These are phyloP conservation scores for Magnusiomyces tetraspermus DNA, from an alignment of 1,139 yeast species.

Conservation along the genomic window DNA sequence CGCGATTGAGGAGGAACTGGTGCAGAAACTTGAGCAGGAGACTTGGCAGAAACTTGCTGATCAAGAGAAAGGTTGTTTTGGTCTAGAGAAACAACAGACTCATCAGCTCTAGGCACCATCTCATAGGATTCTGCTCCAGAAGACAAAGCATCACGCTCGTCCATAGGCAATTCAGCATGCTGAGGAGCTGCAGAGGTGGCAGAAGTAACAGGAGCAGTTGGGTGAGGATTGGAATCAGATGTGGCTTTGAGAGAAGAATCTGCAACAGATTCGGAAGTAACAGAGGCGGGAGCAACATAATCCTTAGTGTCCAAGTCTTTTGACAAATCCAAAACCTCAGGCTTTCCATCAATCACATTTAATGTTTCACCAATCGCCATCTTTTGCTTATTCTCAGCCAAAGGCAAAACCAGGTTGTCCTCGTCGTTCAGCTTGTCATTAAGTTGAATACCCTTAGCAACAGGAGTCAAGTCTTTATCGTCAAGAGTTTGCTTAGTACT, in stretches of 20 bases:
- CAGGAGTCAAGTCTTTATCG: not conserved
- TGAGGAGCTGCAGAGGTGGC: not conserved
- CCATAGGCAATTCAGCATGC: not conserved
- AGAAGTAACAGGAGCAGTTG: not conserved
- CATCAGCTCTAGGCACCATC: slow-evolving; percentile 5
- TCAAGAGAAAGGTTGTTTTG: not conserved
- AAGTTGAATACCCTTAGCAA: not conserved
- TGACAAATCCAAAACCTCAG: no score
- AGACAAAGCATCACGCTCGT: not conserved
- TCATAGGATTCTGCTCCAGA: slow-evolving; percentile 10
- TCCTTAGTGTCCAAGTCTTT: no score
- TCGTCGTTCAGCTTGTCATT: not conserved
- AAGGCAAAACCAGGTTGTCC: not conserved
- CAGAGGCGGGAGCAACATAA: no score
- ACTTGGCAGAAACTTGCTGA: no score
- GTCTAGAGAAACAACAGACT: not conserved
- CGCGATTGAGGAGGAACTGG: not conserved
- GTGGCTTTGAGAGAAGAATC: no score
- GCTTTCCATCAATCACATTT: not conserved
- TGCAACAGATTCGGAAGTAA: no score
- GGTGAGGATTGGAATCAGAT: no score
- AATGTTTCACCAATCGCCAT: not conserved
- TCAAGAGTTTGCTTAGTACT: not conserved
- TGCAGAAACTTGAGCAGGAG: not conserved
- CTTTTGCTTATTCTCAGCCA: not conserved